phyloP scores from a whole-genome alignment of 2,329 filamentous ascomycete species.

The Basipetospora chlamydospora region DNA sequence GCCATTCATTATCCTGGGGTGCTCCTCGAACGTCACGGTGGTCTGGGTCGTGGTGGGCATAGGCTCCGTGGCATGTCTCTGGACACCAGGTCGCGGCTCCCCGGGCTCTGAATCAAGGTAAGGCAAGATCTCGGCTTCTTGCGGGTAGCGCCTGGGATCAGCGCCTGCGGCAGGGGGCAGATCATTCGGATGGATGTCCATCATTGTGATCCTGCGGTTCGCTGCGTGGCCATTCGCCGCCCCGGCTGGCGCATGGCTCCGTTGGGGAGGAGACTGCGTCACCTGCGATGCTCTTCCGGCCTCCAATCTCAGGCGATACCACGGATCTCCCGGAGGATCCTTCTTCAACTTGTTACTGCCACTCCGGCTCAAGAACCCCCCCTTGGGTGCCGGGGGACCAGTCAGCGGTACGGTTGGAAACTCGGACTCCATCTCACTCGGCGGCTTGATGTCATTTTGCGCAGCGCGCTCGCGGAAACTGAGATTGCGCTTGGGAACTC shows the following conservation, averaged over 20 bases:
- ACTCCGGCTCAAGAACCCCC: constrained; percentile 26
- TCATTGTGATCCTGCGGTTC: too few relatives aligned
- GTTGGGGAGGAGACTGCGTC: too few relatives aligned
- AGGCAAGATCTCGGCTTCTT: too few relatives aligned
- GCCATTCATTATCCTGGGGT: background rate
- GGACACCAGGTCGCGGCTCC: background rate
- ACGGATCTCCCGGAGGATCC: constrained; percentile 37
- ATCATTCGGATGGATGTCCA: too few relatives aligned
- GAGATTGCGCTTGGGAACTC: constrained; percentile 36
- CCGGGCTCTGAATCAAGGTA: too few relatives aligned
- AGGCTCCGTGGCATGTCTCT: constrained; percentile 3
- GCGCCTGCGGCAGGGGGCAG: too few relatives aligned
- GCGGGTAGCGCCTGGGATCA: too few relatives aligned
- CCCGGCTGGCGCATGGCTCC: too few relatives aligned
- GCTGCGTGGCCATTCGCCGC: too few relatives aligned
- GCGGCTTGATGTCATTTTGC: constrained; percentile 24
- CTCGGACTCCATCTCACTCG: constrained; percentile 12
- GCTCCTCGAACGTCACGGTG: constrained; percentile 4
- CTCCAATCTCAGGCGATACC: constrained; percentile 27
- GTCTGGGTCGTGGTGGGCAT: constrained; percentile 5
- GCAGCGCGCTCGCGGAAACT: constrained; percentile 47
- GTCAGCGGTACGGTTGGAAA: background rate
- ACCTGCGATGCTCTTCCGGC: constrained; percentile 23
- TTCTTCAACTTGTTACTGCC: constrained; percentile 47
- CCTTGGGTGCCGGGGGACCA: constrained; percentile 12